Conservation (phyloP, 768 basidiomycete species). For the Lenzites betulinus region DNA sequence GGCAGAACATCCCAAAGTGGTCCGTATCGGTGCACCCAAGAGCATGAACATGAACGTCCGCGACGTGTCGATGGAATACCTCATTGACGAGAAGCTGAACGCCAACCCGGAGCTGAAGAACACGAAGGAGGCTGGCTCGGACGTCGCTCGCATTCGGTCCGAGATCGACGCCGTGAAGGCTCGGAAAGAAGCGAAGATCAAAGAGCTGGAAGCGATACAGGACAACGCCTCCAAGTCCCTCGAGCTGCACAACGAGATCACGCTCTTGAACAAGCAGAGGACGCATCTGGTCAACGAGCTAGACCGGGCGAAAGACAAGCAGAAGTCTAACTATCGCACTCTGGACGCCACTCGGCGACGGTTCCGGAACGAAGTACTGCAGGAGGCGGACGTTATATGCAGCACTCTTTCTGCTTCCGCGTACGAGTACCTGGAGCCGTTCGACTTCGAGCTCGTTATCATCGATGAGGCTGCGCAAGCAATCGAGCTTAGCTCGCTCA, state of each 20-base stretch:
- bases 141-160: conserved; percentile 58
- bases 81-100: conserved; percentile 78
- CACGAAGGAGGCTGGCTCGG: conserved; percentile 54
- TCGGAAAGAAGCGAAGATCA: conserved; percentile 56
- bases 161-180: conserved; percentile 73
- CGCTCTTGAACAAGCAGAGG: conserved; percentile 62
- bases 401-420: conserved; percentile 92
- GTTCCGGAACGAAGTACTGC: conserved; percentile 72
- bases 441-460: conserved; percentile 93
- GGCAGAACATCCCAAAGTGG: conserved; percentile 69
- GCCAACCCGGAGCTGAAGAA: conserved; percentile 38
- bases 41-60: conserved; percentile 77
- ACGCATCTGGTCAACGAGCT: conserved; percentile 66
- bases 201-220: conserved; percentile 56
- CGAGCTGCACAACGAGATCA: conserved; percentile 72
- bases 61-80: conserved; percentile 83
- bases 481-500: conserved; percentile 91
- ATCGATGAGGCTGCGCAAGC: conserved; percentile 99
- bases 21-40: conserved; percentile 83
- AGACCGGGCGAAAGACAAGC: conserved; percentile 79
- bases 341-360: conserved; percentile 79
- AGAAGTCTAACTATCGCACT: conserved; percentile 78
- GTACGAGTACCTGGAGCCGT: conserved; percentile 77
- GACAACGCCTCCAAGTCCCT: conserved; percentile 57
- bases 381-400: conserved; percentile 92